Conservation (phyloP, 768 basidiomycete genomes). For the Phanerochaete sordida region DNA sequence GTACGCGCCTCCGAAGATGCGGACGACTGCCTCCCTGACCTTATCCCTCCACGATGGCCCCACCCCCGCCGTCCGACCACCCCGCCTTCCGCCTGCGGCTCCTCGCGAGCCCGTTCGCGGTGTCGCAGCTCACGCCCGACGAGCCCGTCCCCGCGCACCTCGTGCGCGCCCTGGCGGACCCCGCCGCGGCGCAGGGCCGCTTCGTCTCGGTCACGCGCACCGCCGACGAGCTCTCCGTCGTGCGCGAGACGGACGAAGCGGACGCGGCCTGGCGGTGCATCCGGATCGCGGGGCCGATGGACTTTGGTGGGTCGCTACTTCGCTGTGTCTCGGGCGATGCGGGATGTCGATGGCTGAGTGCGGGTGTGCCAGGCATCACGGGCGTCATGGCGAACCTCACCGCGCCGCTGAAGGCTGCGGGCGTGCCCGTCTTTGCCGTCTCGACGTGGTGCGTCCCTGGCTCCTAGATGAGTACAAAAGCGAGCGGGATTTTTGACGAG, state of each 20-base stretch:
- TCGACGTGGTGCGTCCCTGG: slow-evolving; percentile 46
- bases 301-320: slow-evolving; percentile 42
- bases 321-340: slow-evolving; percentile 47
- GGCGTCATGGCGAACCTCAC: slow-evolving; percentile 55
- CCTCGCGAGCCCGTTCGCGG: slow-evolving; percentile 40
- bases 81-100: slow-evolving; percentile 47
- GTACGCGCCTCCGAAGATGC: not conserved
- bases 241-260: slow-evolving; percentile 40
- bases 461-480: too few species aligned
- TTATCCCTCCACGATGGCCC: not conserved
- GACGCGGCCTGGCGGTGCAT: slow-evolving; percentile 49
- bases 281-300: slow-evolving; percentile 64
- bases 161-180: not conserved
- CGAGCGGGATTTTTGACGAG: not conserved
- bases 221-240: slow-evolving; percentile 57
- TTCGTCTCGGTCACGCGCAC: slow-evolving; percentile 59
- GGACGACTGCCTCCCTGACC: not conserved
- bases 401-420: slow-evolving; percentile 46
- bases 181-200: not conserved
- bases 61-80: slow-evolving; percentile 41
- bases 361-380: slow-evolving; percentile 39
- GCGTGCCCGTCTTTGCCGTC: slow-evolving; percentile 54
- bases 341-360: not conserved
- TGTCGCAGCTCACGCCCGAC: slow-evolving; percentile 36
- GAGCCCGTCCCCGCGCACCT: slow-evolving; percentile 13